Conservation (phyloP, 1,284 basidiomycete genomes). For the Heterobasidion parviporum region DNA sequence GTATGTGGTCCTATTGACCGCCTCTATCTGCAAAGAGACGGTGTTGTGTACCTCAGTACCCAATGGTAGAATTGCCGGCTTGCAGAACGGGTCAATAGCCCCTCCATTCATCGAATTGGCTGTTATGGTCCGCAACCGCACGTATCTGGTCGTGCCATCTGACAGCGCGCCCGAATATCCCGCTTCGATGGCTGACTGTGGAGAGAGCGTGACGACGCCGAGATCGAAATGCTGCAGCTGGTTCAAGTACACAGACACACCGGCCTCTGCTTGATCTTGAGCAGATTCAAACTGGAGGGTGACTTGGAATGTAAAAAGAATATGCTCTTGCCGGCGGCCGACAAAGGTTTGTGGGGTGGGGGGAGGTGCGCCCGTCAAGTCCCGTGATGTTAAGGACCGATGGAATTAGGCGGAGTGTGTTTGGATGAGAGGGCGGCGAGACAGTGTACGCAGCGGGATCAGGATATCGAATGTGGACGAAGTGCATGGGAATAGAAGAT, state of each 20-base stretch:
- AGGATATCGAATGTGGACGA: constrained; percentile 21
- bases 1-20: constrained; percentile 5
- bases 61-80: constrained; percentile 1
- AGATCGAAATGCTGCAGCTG: constrained; percentile 22
- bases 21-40: constrained; percentile 1
- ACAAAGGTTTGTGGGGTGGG: constrained; percentile 15
- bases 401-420: constrained; percentile 18
- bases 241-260: constrained; percentile 21
- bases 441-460: constrained; percentile 18
- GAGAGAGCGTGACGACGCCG: constrained; percentile 16
- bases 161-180: neutral
- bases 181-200: neutral
- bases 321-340: constrained; percentile 18
- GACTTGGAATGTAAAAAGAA: constrained; percentile 11
- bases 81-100: constrained; percentile 1
- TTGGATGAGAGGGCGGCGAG: constrained; percentile 16
- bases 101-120: constrained; percentile 1
- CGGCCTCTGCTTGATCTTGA: constrained; percentile 17
- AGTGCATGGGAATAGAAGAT: constrained; percentile 18
- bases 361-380: constrained; percentile 12
- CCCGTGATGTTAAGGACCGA: constrained; percentile 22
- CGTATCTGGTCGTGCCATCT: neutral
- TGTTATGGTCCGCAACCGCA: constrained; percentile 3
- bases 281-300: constrained; percentile 13
- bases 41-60: neutral